phyloP scores from a whole-genome alignment of 2,329 filamentous ascomycete species.

The Elsinoe batatas region DNA sequence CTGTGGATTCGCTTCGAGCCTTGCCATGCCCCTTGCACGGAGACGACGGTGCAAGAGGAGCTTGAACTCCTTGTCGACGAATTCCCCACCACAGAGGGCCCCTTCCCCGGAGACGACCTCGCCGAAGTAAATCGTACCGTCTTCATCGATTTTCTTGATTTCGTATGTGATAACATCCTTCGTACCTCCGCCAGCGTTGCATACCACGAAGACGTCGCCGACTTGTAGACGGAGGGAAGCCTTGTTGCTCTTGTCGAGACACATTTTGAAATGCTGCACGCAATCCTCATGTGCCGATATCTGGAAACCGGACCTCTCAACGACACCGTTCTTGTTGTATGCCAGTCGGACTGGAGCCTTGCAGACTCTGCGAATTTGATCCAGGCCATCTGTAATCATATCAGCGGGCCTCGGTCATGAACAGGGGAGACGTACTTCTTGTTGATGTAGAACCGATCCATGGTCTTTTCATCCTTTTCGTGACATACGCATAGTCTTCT shows the following conservation, averaged over 20 bases:
- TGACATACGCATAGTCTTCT: neutral
- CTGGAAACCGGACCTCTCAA: constrained; percentile 60
- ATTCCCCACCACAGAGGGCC: constrained; percentile 66
- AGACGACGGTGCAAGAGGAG: constrained; percentile 52
- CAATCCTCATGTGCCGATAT: constrained; percentile 68
- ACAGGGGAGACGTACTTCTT: constrained; percentile 2
- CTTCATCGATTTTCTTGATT: constrained; percentile 61
- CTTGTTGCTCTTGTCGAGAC: constrained; percentile 69
- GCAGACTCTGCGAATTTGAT: constrained; percentile 75
- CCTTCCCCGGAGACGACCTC: constrained; percentile 73
- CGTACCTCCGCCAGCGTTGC: constrained; percentile 48
- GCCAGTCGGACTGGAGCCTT: constrained; percentile 72
- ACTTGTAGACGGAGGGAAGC: constrained; percentile 63
- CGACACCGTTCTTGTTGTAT: constrained; percentile 43
- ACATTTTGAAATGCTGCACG: constrained; percentile 73
- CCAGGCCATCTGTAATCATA: constrained; percentile 60
- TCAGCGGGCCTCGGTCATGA: too few relatives aligned
- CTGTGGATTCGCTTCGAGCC: constrained; percentile 68
- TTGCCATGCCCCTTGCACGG: constrained; percentile 46
- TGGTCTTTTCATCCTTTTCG: constrained; percentile 50
- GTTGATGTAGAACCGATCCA: constrained; percentile 68
- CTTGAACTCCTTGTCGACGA: constrained; percentile 63
- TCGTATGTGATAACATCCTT: constrained; percentile 76
- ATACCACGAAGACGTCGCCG: constrained; percentile 52
- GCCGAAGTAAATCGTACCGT: constrained; percentile 49